A percentile compares a stretch with the other conserved stretches of the same genome.
phyloP scores from a whole-genome alignment of 331 rosid species.

The Malus hybrid region DNA sequence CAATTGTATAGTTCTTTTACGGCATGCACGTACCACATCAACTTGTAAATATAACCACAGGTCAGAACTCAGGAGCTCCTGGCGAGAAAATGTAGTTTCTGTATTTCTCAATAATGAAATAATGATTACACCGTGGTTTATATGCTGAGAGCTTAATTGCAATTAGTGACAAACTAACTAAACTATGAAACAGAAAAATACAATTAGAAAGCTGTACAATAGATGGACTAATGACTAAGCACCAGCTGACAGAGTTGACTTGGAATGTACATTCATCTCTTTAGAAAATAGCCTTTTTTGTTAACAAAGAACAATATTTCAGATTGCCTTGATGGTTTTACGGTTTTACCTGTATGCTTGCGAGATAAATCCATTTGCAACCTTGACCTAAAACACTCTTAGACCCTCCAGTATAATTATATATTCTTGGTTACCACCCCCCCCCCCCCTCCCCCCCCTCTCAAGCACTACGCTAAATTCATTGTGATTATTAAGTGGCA shows the following conservation, averaged over 20 bases:
- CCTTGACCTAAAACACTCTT: background rate
- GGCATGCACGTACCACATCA: background rate
- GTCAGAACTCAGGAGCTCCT: background rate
- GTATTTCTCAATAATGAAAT: no score
- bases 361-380: background rate
- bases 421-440: background rate
- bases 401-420: background rate
- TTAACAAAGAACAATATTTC: background rate
- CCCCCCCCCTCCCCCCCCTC: no score
- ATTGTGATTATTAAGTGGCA: background rate
- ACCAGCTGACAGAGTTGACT: no score
- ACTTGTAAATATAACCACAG: background rate
- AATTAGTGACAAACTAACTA: no score
- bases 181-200: no score
- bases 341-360: background rate
- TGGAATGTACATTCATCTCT: no score
- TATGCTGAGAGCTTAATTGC: no score
- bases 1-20: background rate
- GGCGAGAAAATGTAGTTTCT: no score
- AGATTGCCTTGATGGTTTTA: background rate
- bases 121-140: no score
- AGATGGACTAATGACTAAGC: no score
- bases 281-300: background rate
- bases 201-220: no score
- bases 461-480: background rate